Base-by-base conservation (phyloP, 73 alveolate species). In the Paramecium tetraurelia region DNA sequence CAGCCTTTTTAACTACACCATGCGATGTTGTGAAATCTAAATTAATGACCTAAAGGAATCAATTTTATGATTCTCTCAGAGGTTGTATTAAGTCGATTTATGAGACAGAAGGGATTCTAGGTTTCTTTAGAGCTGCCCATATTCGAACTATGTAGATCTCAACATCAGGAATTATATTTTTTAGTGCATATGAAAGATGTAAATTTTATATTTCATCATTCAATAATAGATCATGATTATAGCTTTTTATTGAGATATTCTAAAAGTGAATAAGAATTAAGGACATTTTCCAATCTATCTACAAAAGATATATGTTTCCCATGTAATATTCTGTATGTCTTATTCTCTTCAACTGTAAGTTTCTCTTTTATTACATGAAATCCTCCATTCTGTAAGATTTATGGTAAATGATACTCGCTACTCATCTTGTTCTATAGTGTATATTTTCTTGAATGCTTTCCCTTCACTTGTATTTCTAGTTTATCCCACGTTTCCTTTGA, bases 1-100 rank as follows among this genome's bases (percentile, higher is more conserved):
- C 95, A 11, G 89, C 95, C 3, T 92, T 92, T 57, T 83, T 92
- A 48, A 92, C 95, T 1, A 92, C 95, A 77, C 95, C 95, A 8
- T 58, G 85, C 29, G 95, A 92, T 92, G 92, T 92, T 27, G 36
- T 83, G 27, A 92, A 92, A 63, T 70, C 95, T 38, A 92, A 92
- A 63, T 68, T 87, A 16, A 87, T 87, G 93, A 87, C 93, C 12
- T 29, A 87, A 69, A 59, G 93, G 40, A 77, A 69, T 27, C 43
- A 58, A 69, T 87, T 53, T 29, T 87, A 87, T 87, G 53, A 63
- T 43, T 58, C 75, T 29, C 53, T 80, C 20, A 18, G 43, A 18
- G 93, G 70, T 69, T 75, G 89, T 40, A 9, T 87, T 21, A 87
- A 41, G 70, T 41, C 75, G 21, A 70, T 80, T 5, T 35, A 69